Evolutionary conservation across 805 yeast species (phyloP).

Genomic region (Teunomyces barrocoloradensis): DNA sequence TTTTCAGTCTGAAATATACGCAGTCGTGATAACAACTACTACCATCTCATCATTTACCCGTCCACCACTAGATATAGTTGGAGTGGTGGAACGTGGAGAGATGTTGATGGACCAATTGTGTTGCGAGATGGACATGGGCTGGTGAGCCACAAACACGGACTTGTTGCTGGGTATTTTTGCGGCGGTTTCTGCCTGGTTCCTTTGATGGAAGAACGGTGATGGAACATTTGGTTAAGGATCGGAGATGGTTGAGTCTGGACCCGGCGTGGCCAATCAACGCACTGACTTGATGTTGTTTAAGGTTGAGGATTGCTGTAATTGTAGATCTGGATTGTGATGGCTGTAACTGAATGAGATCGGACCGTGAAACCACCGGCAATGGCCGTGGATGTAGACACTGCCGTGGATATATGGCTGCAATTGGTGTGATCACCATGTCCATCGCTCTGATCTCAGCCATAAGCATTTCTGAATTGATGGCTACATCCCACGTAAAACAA

Average conservation of each 20-base stretch:
- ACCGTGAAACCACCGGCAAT: neutral
- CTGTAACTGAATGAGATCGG: neutral
- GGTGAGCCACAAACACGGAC: neutral
- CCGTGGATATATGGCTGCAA: neutral
- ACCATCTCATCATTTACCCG: neutral
- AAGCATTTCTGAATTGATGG: neutral
- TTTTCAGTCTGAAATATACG: neutral
- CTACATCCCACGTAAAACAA: neutral
- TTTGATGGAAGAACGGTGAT: neutral
- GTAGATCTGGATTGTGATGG: neutral
- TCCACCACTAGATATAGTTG: neutral
- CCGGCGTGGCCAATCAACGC: constrained; percentile 20
- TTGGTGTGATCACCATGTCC: no score
- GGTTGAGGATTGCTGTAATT: neutral
- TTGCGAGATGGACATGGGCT: neutral
- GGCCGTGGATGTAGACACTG: no score
- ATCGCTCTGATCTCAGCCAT: neutral
- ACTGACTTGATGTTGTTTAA: constrained; percentile 13
- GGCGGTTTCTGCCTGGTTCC: neutral
- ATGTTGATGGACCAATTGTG: neutral
- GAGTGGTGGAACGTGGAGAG: neutral
- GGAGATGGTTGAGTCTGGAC: neutral
- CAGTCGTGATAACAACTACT: neutral
- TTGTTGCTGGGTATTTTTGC: neutral
- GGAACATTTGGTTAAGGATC: neutral